Conservation (phyloP, 2,329 filamentous ascomycete species). For the Penicillium thymicola region DNA sequence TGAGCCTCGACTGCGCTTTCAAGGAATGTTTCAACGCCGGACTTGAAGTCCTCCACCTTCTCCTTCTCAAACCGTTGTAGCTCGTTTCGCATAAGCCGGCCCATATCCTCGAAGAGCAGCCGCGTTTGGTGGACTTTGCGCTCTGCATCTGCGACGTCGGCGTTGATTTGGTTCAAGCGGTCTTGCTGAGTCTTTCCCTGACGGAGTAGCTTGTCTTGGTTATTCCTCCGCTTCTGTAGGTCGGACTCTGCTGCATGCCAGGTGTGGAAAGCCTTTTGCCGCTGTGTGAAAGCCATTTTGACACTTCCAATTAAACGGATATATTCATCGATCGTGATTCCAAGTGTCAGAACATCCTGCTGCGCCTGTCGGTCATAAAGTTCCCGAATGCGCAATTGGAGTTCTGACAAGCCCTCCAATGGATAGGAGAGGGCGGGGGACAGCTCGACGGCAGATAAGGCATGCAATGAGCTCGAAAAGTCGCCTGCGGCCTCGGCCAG, state of each 20-base stretch:
- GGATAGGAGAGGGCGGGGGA: constrained; percentile 84
- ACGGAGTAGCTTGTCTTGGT: constrained; percentile 89
- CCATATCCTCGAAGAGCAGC: constrained; percentile 95
- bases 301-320: constrained; percentile 93
- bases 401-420: constrained; percentile 83
- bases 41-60: constrained; percentile 99
- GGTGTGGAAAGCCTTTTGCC: constrained; percentile 91
- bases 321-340: constrained; percentile 97
- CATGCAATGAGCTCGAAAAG: constrained; percentile 89
- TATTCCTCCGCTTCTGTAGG: constrained; percentile 80
- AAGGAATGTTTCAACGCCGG: constrained; percentile 92
- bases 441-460: constrained; percentile 86
- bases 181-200: constrained; percentile 97
- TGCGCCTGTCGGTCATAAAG: constrained; percentile 95
- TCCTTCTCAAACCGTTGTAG: constrained; percentile 92
- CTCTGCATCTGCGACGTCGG: constrained; percentile 93
- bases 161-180: constrained; percentile 83
- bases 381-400: constrained; percentile 90
- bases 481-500: constrained; percentile 91
- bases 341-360: constrained; percentile 92
- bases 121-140: constrained; percentile 86
- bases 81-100: constrained; percentile 82
- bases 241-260: constrained; percentile 93
- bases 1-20: constrained; percentile 97
- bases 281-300: constrained; percentile 86